phyloP scores from a whole-genome alignment of 2,329 filamentous ascomycete species.

The Cytospora schulzeri region DNA sequence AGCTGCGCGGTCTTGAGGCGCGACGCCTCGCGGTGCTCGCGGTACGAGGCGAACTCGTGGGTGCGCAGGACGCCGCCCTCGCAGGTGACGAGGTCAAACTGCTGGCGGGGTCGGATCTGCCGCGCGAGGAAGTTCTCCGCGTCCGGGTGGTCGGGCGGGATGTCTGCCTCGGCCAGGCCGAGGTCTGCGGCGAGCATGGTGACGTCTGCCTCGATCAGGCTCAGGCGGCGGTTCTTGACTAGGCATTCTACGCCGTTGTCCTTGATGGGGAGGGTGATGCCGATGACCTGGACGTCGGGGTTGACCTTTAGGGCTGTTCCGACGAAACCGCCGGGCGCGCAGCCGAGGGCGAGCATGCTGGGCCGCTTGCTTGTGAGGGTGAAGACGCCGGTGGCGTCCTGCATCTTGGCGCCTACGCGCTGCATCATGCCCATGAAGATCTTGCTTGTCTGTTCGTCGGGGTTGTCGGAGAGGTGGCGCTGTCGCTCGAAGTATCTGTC shows the following conservation, averaged over 20 bases:
- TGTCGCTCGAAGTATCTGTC: conserved; percentile 47
- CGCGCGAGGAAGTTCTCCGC: conserved; percentile 33
- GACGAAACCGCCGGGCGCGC: conserved; percentile 58
- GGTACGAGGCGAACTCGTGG: conserved; percentile 39
- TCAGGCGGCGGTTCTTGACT: conserved; percentile 11
- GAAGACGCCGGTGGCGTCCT: conserved; percentile 40
- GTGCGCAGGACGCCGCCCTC: conserved; percentile 50
- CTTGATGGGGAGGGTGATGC: conserved; percentile 24
- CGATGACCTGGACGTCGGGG: conserved; percentile 35
- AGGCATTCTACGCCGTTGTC: conserved; percentile 19
- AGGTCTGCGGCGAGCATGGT: conserved; percentile 55
- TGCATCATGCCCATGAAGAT: conserved; percentile 48
- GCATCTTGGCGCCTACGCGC: conserved; percentile 45
- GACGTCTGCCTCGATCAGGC: conserved; percentile 42
- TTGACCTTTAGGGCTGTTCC: conserved; percentile 40
- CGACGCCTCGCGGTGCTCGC: conserved; percentile 39
- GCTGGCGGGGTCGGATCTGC: conserved; percentile 42
- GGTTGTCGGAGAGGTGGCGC: conserved; percentile 41
- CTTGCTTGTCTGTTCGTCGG: conserved; percentile 27
- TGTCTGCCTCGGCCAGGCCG: conserved; percentile 34
- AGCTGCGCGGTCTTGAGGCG: conserved; percentile 45
- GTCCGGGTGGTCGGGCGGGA: conserved; percentile 41
- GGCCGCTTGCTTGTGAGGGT: conserved; percentile 27
- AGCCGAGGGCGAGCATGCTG: conserved; percentile 55
- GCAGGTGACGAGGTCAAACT: conserved; percentile 50